Conservation (phyloP, 805 yeast genomes). For the Myxozyma geophila region DNA sequence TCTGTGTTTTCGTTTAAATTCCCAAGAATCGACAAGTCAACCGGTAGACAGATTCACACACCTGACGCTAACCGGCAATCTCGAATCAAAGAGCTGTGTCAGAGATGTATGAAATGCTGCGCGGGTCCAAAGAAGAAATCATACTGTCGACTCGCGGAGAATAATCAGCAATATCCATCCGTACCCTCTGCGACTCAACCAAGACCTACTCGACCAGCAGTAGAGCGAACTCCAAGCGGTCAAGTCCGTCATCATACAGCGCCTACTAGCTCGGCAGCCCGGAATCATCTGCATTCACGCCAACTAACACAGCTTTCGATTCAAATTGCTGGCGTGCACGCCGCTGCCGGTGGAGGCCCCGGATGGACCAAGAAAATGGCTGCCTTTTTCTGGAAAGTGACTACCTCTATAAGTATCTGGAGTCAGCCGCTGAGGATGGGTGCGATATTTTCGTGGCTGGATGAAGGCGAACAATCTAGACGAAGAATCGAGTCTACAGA, state of each 20-base stretch:
- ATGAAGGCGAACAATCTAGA: background rate
- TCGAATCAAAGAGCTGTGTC: constrained; percentile 21
- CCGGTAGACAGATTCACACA: constrained; percentile 7
- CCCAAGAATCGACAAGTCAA: constrained; percentile 19
- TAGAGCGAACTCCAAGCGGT: background rate
- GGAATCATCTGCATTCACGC: constrained; percentile 10
- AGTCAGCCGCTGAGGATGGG: constrained; percentile 9
- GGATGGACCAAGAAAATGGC: constrained; percentile 13
- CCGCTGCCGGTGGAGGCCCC: background rate
- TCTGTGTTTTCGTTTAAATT: constrained; percentile 21
- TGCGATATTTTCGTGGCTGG: constrained; percentile 5
- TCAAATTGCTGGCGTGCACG: constrained; percentile 11
- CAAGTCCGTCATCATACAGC: background rate
- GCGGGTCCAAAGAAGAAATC: constrained; percentile 27
- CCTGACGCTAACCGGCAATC: constrained; percentile 1
- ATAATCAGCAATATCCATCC: constrained; percentile 7
- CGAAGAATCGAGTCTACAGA: background rate
- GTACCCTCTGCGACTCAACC: background rate
- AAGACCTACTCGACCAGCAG: background rate
- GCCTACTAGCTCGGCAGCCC: constrained; percentile 3
- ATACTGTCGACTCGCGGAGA: constrained; percentile 17
- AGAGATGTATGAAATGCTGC: constrained; percentile 26
- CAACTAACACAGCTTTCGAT: constrained; percentile 19
- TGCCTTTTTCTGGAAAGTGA: constrained; percentile 12
- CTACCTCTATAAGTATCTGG: constrained; percentile 7